These are phyloP conservation scores for Sophora flavescens DNA, from an alignment of 306 rosid species.

Conservation along the genomic window DNA sequence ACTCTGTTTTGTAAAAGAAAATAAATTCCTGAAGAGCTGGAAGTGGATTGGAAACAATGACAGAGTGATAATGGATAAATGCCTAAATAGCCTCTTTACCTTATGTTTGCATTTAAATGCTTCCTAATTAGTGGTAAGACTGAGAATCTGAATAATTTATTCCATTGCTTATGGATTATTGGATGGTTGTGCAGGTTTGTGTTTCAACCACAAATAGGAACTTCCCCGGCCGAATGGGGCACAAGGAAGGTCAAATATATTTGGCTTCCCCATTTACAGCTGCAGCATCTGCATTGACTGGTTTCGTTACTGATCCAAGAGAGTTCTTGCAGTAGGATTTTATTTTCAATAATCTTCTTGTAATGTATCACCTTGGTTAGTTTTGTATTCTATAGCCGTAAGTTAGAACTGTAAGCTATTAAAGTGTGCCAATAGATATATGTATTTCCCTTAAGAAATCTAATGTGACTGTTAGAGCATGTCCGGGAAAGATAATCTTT, in stretches of 20 bases:
- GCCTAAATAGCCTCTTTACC: neutral
- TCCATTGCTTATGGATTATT: neutral
- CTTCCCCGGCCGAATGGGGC: conserved; percentile 99
- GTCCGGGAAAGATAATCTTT: too few species aligned
- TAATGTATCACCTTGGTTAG: conserved; percentile 14
- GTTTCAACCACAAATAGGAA: conserved; percentile 82
- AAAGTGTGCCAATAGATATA: neutral
- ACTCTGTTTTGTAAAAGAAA: neutral
- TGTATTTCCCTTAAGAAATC: conserved; percentile 4
- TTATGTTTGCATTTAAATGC: conserved; percentile 27
- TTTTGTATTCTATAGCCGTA: conserved; percentile 42
- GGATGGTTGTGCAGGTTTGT: conserved; percentile 70
- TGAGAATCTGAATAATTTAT: conserved; percentile 30
- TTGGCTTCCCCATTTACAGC: conserved; percentile 96
- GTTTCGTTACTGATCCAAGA: conserved; percentile 91
- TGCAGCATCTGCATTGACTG: conserved; percentile 98
- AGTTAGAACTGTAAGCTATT: conserved; percentile 17
- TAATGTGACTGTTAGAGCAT: neutral
- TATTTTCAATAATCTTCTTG: neutral
- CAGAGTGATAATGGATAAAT: too few species aligned
- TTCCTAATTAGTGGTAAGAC: conserved; percentile 7
- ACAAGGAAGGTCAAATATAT: conserved; percentile 90
- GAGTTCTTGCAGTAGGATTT: conserved; percentile 77
- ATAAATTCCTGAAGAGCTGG: neutral
- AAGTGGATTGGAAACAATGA: conserved; percentile 1